Conservation (phyloP, 2,329 filamentous ascomycete species). For the Colletotrichum sojae region DNA sequence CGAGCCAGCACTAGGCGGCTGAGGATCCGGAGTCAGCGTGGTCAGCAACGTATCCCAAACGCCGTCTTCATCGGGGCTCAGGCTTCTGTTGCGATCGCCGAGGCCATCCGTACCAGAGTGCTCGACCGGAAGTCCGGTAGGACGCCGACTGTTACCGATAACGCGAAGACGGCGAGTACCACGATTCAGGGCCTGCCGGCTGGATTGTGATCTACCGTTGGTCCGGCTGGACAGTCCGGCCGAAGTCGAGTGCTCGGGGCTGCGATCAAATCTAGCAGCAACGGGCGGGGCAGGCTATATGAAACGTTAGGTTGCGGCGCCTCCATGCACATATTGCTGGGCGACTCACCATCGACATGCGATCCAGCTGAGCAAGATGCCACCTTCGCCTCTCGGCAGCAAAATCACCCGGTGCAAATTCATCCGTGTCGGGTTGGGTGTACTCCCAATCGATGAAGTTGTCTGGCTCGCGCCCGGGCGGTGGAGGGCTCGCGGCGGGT, state of each 20-base stretch:
- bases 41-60: conserved; percentile 86
- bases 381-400: conserved; percentile 4
- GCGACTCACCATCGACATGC: conserved; percentile 35
- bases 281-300: conserved; percentile 37
- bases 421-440: conserved; percentile 6
- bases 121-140: conserved; percentile 22
- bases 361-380: conserved; percentile 28
- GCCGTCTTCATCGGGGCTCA: conserved; percentile 78
- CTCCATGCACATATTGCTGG: not conserved
- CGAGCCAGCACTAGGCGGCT: conserved; percentile 83
- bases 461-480: conserved; percentile 15
- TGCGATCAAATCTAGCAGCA: conserved; percentile 42
- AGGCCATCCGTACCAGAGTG: conserved; percentile 73
- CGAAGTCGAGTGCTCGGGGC: conserved; percentile 34
- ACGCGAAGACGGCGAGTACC: conserved; percentile 3
- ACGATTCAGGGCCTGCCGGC: not conserved
- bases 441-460: conserved; percentile 17
- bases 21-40: conserved; percentile 85
- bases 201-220: conserved; percentile 1
- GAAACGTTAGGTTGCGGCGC: conserved; percentile 6
- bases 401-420: not conserved
- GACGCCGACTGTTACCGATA: not conserved
- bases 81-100: conserved; percentile 86
- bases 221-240: conserved; percentile 16
- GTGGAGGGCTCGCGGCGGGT: conserved; percentile 8